phyloP scores from a whole-genome alignment of 192 early-diverging fungal genomes.

The Rhizophagus clarus region DNA sequence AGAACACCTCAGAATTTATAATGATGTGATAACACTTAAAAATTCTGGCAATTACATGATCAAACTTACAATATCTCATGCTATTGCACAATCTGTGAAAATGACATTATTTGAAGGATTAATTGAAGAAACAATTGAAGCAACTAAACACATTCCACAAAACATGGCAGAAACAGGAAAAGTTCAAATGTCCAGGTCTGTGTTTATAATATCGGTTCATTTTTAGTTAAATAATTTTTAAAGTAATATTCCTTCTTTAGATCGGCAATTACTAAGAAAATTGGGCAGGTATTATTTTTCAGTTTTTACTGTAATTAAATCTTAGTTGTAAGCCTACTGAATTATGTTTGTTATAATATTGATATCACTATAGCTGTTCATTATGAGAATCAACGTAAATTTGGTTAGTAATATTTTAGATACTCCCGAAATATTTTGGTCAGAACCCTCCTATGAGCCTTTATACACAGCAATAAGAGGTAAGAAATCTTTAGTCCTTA shows the following conservation, averaged over 20 bases:
- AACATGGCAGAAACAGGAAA: slow-evolving; percentile 92
- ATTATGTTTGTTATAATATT: not conserved
- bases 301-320: not conserved
- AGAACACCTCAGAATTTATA: slow-evolving; percentile 73
- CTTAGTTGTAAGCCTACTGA: too few species aligned
- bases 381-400: slow-evolving; percentile 89
- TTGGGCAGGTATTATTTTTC: slow-evolving; percentile 64
- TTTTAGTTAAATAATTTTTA: too few species aligned
- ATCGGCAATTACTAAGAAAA: slow-evolving; percentile 91
- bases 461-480: slow-evolving; percentile 78
- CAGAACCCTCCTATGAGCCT: slow-evolving; percentile 77
- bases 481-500: slow-evolving; percentile 19
- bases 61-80: slow-evolving; percentile 95
- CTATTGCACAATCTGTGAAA: slow-evolving; percentile 93
- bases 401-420: slow-evolving; percentile 87
- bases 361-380: slow-evolving; percentile 59
- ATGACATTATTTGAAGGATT: slow-evolving; percentile 90
- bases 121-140: slow-evolving; percentile 91
- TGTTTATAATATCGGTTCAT: not conserved
- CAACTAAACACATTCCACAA: slow-evolving; percentile 86
- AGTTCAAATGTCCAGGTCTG: slow-evolving; percentile 79
- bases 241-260: slow-evolving; percentile 43
- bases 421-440: slow-evolving; percentile 94
- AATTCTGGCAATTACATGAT: slow-evolving; percentile 81
- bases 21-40: slow-evolving; percentile 85